These are phyloP conservation scores for Tephrocybe sp. DNA, from an alignment of 768 basidiomycete genomes.

Conservation along the genomic window DNA sequence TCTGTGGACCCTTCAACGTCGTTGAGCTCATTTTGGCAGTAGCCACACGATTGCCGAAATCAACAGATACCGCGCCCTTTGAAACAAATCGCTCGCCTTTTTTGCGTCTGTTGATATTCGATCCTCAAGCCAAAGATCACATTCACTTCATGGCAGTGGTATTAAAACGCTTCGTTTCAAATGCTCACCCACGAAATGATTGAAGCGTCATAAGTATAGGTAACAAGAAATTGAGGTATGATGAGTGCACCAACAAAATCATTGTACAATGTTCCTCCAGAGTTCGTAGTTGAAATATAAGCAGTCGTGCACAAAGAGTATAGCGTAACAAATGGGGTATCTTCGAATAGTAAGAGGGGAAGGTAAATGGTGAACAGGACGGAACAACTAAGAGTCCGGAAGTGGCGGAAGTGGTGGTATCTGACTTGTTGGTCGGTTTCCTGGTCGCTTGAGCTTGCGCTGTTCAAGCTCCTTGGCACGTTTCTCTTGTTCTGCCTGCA, in stretches of 20 bases:
- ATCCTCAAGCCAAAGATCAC: too few relatives aligned
- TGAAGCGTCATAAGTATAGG: too few relatives aligned
- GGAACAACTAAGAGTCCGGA: conserved; percentile 20
- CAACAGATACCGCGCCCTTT: too few relatives aligned
- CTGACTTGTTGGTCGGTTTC: conserved; percentile 27
- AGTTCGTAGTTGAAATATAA: conserved; percentile 4
- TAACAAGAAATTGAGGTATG: background rate
- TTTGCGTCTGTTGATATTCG: too few relatives aligned
- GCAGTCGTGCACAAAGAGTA: conserved; percentile 1
- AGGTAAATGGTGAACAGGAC: conserved; percentile 1
- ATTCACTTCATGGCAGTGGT: too few relatives aligned
- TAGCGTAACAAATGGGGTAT: conserved; percentile 9
- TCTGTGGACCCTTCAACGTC: too few relatives aligned
- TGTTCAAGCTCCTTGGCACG: conserved; percentile 60
- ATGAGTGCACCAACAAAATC: conserved; percentile 8
- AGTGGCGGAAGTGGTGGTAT: conserved; percentile 39
- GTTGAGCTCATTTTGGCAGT: too few relatives aligned
- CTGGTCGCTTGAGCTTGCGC: conserved; percentile 56
- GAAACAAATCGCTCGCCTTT: too few relatives aligned
- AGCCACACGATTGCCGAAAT: too few relatives aligned
- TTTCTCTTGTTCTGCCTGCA: conserved; percentile 80
- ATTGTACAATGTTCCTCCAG: conserved; percentile 18
- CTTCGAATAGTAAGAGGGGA: conserved; percentile 5
- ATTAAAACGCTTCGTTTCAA: too few relatives aligned
- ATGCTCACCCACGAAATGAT: too few relatives aligned